Conservation (phyloP, 257 asterid species). For the Voacanga thouarsii region DNA sequence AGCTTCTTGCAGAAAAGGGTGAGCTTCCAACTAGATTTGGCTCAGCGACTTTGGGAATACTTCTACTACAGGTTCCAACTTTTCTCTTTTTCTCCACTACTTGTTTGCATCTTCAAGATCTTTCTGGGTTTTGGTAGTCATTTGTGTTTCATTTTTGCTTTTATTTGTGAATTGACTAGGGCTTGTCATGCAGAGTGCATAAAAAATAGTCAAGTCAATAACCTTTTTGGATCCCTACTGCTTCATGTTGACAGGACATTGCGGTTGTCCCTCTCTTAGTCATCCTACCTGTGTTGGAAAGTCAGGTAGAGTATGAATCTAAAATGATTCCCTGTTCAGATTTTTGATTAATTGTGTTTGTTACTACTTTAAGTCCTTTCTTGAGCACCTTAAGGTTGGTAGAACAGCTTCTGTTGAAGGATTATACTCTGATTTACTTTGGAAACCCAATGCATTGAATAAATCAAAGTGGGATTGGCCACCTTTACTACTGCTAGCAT, state of each 20-base stretch:
- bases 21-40: constrained; percentile 99
- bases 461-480: neutral
- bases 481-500: neutral
- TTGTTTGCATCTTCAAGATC: constrained; percentile 18
- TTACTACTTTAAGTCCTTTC: neutral
- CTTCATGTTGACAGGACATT: constrained; percentile 78
- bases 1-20: constrained; percentile 99
- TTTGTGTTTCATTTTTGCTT: constrained; percentile 7
- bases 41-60: constrained; percentile 96
- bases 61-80: constrained; percentile 72
- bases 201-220: constrained; percentile 26
- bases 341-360: neutral
- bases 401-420: neutral
- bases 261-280: constrained; percentile 99
- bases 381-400: neutral
- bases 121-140: constrained; percentile 15
- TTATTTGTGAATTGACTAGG: constrained; percentile 27
- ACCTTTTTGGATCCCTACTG: constrained; percentile 34
- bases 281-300: constrained; percentile 94
- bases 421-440: neutral
- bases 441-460: neutral
- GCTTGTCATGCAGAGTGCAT: constrained; percentile 22
- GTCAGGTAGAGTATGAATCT: constrained; percentile 58
- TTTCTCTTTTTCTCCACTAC: constrained; percentile 5
- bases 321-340: neutral